A percentile compares a stretch with the other conserved stretches of the same genome.
phyloP scores from a whole-genome alignment of 2,329 filamentous ascomycete genomes.

The Ceratocystis ficicola region DNA sequence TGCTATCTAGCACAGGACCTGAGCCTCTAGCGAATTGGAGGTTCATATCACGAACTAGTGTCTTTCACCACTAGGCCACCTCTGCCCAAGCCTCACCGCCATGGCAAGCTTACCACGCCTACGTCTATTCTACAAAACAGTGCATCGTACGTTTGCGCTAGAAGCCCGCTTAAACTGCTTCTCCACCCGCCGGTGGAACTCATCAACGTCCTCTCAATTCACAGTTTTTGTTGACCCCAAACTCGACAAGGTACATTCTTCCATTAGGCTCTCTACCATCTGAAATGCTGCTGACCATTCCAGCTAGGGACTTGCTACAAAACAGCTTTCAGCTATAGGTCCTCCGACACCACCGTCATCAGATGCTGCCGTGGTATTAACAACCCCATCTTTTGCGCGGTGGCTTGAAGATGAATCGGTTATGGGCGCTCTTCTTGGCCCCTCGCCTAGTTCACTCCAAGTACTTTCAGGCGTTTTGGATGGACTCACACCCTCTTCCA shows the following conservation, averaged over 20 bases:
- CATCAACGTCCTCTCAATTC: constrained; percentile 5
- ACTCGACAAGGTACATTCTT: constrained; percentile 7
- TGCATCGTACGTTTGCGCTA: background rate
- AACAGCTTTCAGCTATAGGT: background rate
- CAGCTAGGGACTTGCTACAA: constrained; percentile 5
- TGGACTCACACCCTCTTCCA: constrained; percentile 33
- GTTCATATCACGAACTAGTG: no score
- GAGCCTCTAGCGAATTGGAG: no score
- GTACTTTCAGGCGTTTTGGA: constrained; percentile 47
- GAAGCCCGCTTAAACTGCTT: background rate
- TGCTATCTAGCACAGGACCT: background rate
- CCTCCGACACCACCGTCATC: background rate
- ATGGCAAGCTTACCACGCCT: background rate
- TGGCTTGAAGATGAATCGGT: constrained; percentile 37
- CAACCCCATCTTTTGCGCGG: constrained; percentile 37
- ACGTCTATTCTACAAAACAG: background rate
- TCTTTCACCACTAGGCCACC: background rate
- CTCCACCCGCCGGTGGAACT: constrained; percentile 8
- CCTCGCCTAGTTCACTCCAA: constrained; percentile 29
- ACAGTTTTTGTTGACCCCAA: constrained; percentile 2
- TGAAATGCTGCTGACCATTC: background rate
- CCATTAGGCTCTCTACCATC: background rate
- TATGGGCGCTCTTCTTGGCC: constrained; percentile 27
- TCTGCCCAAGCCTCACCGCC: background rate
- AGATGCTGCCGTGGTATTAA: constrained; percentile 33